Base-by-base conservation (phyloP, 2,329 filamentous ascomycete genomes). In the Ascochyta fabae region DNA sequence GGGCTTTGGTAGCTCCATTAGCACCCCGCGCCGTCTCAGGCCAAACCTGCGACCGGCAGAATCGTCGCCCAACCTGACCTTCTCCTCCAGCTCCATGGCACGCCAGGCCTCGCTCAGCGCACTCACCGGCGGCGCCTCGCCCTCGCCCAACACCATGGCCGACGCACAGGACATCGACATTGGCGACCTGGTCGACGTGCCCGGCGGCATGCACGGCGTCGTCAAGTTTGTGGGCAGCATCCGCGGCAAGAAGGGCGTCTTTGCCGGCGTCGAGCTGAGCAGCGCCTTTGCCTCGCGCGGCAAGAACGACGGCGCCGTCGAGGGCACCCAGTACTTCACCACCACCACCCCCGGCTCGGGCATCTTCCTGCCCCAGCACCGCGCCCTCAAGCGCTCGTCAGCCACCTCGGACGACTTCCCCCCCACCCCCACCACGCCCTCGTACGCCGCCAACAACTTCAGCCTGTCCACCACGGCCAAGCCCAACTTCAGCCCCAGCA, bases 251-350 rank as follows among this genome's bases (percentile, higher is more conserved):
- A 92, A 90, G 65, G 95, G 95, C 46, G 85, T 86, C 19, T 99
- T 99, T 80, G 92, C 91, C 29, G 95, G 95, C 41, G 91, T 99
- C 33, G 95, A 99, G 77, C 82, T 99, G 60, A 86, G 88, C 68
- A 81, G 85, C 48, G 90, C 96, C 64, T 96, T 89, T 79, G 90
- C 92, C 31, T 77, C 83, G 47, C 86, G 89, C 71, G 95, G 95
- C 31, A 99, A 99, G 82, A 99, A 99, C 72, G 96, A 86, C 69
- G 95, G 95, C 61, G 93, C 96, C 75, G 95, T 98, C 50, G 94
- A 98, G 66, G 95, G 82, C 36, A 81, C 80, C 56, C 80, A 80
- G 52, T 99, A 99, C 78, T 99, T 99, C 75, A 83, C 81, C 33
- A 96, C 95, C 10, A 83, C 84, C 3, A 78, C 88, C 22, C 85